Evolutionary conservation across 208 protist genomes (phyloP), one percentile per base, ranked within the genome.

Genomic region (Wallacemonas sp.): DNA sequence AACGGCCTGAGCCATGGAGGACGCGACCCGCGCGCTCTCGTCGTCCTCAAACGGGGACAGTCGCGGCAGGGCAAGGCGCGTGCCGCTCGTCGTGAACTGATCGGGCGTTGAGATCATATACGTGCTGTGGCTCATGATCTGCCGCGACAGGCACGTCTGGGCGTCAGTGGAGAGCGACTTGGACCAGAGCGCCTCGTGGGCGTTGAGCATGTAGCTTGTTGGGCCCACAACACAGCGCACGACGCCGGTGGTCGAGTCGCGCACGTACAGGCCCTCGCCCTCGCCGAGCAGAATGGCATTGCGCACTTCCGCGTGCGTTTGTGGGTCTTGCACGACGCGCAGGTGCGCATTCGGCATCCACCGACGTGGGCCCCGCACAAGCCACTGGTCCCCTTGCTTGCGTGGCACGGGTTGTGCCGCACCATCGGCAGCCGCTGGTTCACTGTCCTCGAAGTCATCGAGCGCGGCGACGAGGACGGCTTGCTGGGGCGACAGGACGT

Each of bases 371-470:
- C 96, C 96, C 2, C 72, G 65, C 30, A 98, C 68, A 26, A 97
- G 84, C 94, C 95, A 98, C 17, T 75, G 66, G 33, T 98, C 94
- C 19, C 94, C 95, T 60, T 86, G 74, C 33, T 68, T 58, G 2
- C 91, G 89, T 39, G 41, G 34, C 33, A 19, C 14, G 44, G 16
- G 33, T 21, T 3, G 27, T 68, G 52, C 56, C 26, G 32, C 21
- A 29, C 2, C 63, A 1, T 41, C 2, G 27, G 27, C 65, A 21
- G 24, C 30, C n/a, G 4, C 44, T 1, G 33, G 61, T 23, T 83
- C 77, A 1, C 47, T 69, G 41, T 88, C 88, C n/a, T 55, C 65
- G 67, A 95, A 93, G 41, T 82, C 81, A 63, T 79, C 78, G 23
- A 86, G 69, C 4, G 90, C 91, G 11, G 32, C 49, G 11, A 98